These are phyloP conservation scores for Leptographium radiaticola DNA, from an alignment of 2,329 filamentous ascomycete genomes.

Conservation along the genomic window DNA sequence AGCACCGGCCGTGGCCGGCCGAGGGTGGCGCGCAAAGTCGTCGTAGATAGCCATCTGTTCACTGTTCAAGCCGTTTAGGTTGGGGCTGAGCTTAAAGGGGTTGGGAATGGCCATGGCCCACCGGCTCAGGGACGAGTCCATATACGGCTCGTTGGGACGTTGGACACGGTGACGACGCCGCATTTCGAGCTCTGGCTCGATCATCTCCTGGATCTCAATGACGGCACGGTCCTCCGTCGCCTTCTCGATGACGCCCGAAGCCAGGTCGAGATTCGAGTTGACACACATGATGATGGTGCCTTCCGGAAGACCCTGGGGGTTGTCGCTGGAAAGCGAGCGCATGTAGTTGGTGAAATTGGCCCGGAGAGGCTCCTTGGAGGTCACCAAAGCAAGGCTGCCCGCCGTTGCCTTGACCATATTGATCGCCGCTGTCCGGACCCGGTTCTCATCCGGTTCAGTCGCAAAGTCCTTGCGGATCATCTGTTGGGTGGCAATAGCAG, in stretches of 20 bases:
- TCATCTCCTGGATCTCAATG: conserved; percentile 88
- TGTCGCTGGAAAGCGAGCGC: conserved; percentile 51
- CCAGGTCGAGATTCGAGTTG: conserved; percentile 89
- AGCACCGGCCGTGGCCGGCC: conserved; percentile 18
- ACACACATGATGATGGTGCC: conserved; percentile 97
- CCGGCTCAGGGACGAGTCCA: conserved; percentile 67
- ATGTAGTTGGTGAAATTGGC: conserved; percentile 98
- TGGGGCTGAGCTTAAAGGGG: conserved; percentile 75
- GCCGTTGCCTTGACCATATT: conserved; percentile 93
- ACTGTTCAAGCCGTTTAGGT: conserved; percentile 58
- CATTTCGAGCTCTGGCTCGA: conserved; percentile 66
- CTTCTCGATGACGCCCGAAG: conserved; percentile 88
- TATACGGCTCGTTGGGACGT: conserved; percentile 71
- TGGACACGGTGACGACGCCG: conserved; percentile 63
- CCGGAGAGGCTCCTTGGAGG: conserved; percentile 89
- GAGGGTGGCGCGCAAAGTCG: conserved; percentile 80
- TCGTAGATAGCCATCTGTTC: conserved; percentile 96
- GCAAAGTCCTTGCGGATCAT: conserved; percentile 95
- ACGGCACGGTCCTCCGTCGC: conserved; percentile 88
- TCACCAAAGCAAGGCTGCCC: conserved; percentile 89
- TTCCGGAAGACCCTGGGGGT: conserved; percentile 77
- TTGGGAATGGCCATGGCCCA: conserved; percentile 93
- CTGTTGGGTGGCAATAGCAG: conserved; percentile 89
- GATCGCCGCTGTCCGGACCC: conserved; percentile 72
- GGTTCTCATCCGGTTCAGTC: conserved; percentile 80